Evolutionary conservation across 2,329 filamentous ascomycete genomes (phyloP).

Genomic region (Fusarium guadeloupense): DNA sequence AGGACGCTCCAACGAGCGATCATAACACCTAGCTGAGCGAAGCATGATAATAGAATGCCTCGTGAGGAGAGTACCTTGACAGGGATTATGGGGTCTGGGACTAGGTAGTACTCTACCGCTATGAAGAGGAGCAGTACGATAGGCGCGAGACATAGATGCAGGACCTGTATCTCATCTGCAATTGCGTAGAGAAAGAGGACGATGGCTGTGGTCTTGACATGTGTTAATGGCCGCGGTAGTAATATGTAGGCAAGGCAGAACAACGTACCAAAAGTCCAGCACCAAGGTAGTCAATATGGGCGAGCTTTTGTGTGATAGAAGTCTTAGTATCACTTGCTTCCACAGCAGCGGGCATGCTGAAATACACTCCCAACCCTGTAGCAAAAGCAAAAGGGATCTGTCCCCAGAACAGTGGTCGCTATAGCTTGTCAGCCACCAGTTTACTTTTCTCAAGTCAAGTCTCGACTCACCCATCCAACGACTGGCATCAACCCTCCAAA

Average conservation of each 20-base stretch:
- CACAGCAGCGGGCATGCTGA: constrained; percentile 67
- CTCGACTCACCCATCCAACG: constrained; percentile 73
- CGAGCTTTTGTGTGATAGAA: constrained; percentile 63
- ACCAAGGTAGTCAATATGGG: constrained; percentile 78
- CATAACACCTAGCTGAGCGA: constrained; percentile 82
- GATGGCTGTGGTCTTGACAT: constrained; percentile 66
- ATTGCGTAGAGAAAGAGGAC: constrained; percentile 78
- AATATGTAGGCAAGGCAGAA: not conserved
- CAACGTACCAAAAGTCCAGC: constrained; percentile 68
- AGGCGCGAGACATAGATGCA: constrained; percentile 69
- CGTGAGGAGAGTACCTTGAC: constrained; percentile 74
- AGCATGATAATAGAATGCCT: constrained; percentile 75
- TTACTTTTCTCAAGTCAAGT: not conserved
- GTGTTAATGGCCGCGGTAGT: constrained; percentile 3
- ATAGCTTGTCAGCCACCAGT: constrained; percentile 9
- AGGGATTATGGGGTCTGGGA: constrained; percentile 78
- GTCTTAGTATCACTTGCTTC: constrained; percentile 16
- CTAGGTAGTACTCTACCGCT: constrained; percentile 69
- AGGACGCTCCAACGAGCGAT: constrained; percentile 81
- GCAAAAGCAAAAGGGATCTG: constrained; percentile 73
- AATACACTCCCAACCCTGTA: constrained; percentile 69
- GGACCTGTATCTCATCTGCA: constrained; percentile 67
- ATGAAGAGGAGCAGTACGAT: constrained; percentile 62
- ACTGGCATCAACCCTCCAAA: constrained; percentile 70
- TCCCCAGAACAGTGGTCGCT: constrained; percentile 77